phyloP scores from a whole-genome alignment of 306 rosid genomes.

The Cucumis sativus region Cucumber_9930_V3 NC_026657.2:9025501-9026000 shows the following conservation, averaged over 20 bases:
- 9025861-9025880: neutral
- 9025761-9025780: neutral
- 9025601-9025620: conserved; percentile 96
- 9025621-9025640: conserved; percentile 83
- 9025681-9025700: conserved; percentile 1
- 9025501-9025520: neutral
- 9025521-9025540: neutral
- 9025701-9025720: conserved; percentile 6
- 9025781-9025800: neutral
- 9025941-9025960: neutral
- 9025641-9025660: neutral
- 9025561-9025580: conserved; percentile 62
- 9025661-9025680: neutral
- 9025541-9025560: neutral
- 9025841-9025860: neutral
- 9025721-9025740: neutral
- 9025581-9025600: conserved; percentile 92
- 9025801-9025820: neutral
- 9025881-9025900: neutral
- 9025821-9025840: neutral
- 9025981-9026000: neutral
- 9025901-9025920: neutral
- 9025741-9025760: neutral
- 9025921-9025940: neutral
- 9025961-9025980: neutral